These are phyloP conservation scores for Crucihimalaya himalaica DNA, from an alignment of 345 rosid genomes.

Conservation along the genomic window DNA sequence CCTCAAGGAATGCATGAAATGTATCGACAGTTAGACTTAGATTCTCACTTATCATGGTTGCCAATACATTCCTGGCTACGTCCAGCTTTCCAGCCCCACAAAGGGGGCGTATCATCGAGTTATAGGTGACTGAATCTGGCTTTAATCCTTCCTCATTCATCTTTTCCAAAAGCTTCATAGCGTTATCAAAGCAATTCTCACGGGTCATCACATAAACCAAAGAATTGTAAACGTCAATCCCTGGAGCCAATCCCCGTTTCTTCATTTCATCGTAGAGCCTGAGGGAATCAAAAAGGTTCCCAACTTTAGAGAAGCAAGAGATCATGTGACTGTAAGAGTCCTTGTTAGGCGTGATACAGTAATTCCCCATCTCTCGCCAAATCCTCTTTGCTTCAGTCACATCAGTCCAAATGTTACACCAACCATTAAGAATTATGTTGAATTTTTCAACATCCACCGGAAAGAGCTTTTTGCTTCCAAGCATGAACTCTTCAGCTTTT, in stretches of 20 bases:
- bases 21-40: constrained; percentile 62
- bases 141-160: constrained; percentile 57
- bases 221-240: constrained; percentile 69
- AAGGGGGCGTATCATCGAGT: constrained; percentile 70
- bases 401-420: constrained; percentile 72
- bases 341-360: constrained; percentile 64
- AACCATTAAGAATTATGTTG: constrained; percentile 75
- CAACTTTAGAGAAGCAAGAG: constrained; percentile 79
- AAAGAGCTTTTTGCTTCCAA: constrained; percentile 72
- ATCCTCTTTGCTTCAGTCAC: constrained; percentile 82
- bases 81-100: constrained; percentile 58
- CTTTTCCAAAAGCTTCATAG: constrained; percentile 63
- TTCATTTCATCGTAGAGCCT: constrained; percentile 89
- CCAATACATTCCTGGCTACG: constrained; percentile 63
- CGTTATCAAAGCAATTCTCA: constrained; percentile 70
- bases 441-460: constrained; percentile 62
- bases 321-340: constrained; percentile 72
- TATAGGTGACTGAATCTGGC: constrained; percentile 69
- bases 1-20: constrained; percentile 71
- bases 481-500: constrained; percentile 95
- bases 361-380: constrained; percentile 82
- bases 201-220: constrained; percentile 67
- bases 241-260: constrained; percentile 70
- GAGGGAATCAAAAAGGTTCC: constrained; percentile 78
- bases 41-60: constrained; percentile 57